These are phyloP conservation scores for Platanthera guangdongensis DNA, from an alignment of 106 monocot genomes.

Conservation along the genomic window DNA sequence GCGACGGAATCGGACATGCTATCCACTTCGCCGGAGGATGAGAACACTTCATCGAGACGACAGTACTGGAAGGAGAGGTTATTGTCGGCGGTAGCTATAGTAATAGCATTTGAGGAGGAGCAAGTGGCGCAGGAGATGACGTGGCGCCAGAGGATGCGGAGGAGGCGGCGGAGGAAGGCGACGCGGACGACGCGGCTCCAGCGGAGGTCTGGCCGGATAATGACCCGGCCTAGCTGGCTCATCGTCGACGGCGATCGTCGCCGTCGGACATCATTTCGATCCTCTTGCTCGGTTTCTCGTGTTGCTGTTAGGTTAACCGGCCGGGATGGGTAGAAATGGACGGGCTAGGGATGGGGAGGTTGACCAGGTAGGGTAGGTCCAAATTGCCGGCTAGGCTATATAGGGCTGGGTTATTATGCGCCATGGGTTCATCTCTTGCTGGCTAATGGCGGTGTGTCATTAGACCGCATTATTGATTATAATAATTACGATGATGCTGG, in stretches of 20 bases:
- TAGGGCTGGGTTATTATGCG: background rate
- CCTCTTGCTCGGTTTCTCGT: background rate
- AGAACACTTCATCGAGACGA: background rate
- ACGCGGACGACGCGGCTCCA: slow-evolving; percentile 14
- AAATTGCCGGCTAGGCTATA: background rate
- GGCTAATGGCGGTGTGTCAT: no score
- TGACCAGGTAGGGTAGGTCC: background rate
- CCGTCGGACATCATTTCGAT: background rate
- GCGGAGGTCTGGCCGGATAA: slow-evolving; percentile 10
- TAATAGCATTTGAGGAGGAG: background rate
- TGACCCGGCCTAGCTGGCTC: slow-evolving; percentile 7
- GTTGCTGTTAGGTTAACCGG: background rate
- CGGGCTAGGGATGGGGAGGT: background rate
- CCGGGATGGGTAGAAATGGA: background rate
- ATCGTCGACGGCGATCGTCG: slow-evolving; percentile 1
- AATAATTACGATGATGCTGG: no score
- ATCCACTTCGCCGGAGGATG: background rate
- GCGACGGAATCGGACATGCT: background rate
- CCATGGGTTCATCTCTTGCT: no score
- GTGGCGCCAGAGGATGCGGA: slow-evolving; percentile 22
- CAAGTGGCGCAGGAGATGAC: slow-evolving; percentile 8
- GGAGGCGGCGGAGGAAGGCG: slow-evolving; percentile 14
- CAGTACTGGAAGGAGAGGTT: background rate
- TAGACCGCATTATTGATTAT: no score
- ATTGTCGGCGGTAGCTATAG: background rate